Conservation (phyloP, 2,329 filamentous ascomycete genomes). For the Aspergillus ruber region DNA sequence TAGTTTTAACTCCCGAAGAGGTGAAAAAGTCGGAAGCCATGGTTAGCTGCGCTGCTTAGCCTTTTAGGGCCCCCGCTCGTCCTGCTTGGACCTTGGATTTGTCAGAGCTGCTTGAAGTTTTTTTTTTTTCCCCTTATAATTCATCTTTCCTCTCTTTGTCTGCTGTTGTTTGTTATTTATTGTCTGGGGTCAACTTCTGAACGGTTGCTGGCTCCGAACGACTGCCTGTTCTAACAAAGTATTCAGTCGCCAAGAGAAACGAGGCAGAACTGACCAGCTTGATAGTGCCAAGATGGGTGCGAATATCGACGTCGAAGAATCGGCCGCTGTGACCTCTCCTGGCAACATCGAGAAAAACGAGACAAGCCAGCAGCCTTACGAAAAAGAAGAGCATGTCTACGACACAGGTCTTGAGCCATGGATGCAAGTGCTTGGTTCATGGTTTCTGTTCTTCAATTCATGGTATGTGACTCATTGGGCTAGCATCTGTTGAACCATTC, state of each 20-base stretch:
- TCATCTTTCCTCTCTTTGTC: not conserved
- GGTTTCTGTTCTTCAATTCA: conserved; percentile 44
- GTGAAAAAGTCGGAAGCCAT: not conserved
- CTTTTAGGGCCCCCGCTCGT: conserved; percentile 2
- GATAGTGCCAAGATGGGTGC: conserved; percentile 6
- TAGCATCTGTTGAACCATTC: not conserved
- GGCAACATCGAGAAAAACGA: conserved; percentile 10
- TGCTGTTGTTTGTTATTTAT: not conserved
- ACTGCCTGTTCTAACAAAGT: not conserved
- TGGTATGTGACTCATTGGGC: conserved; percentile 32
- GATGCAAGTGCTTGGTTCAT: conserved; percentile 42
- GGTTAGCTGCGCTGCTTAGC: not conserved
- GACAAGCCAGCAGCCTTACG: not conserved
- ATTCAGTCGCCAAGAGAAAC: not conserved
- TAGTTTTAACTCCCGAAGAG: not conserved
- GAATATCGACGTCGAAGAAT: conserved; percentile 22
- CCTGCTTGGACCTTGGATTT: not conserved
- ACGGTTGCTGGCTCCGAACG: not conserved
- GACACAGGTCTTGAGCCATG: conserved; percentile 37
- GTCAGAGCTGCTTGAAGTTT: not conserved
- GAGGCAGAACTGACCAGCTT: not conserved
- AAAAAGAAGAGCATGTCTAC: conserved; percentile 22
- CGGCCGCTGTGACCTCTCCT: conserved; percentile 8
- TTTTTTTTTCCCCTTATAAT: no score
- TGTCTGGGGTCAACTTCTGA: not conserved